Conservation (phyloP, 2,329 filamentous ascomycete genomes). For the Chalaropsis thielavioides region DNA sequence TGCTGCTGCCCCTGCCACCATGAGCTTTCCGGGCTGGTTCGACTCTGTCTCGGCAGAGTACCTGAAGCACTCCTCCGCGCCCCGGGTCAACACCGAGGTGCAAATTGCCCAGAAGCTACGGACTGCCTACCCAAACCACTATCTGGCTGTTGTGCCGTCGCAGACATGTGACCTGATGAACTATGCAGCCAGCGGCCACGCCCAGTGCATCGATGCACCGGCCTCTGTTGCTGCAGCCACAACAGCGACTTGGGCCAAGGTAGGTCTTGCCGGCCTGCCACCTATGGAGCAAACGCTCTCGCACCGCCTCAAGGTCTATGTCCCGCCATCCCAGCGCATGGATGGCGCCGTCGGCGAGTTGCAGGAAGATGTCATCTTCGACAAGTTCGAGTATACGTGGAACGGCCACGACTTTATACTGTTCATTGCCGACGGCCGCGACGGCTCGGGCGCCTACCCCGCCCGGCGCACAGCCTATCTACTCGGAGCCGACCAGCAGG, state of each 20-base stretch:
- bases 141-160: slow-evolving; percentile 28
- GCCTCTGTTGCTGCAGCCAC: neutral
- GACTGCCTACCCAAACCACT: slow-evolving; percentile 30
- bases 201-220: slow-evolving; percentile 18
- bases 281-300: slow-evolving; percentile 19
- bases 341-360: slow-evolving; percentile 27
- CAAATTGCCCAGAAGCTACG: slow-evolving; percentile 29
- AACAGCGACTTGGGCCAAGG: neutral
- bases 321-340: slow-evolving; percentile 29
- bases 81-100: slow-evolving; percentile 31
- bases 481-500: slow-evolving; percentile 24
- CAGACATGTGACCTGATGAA: slow-evolving; percentile 27
- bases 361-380: slow-evolving; percentile 25
- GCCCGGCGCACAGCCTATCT: slow-evolving; percentile 27
- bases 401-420: slow-evolving; percentile 30
- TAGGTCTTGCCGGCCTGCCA: neutral
- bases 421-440: slow-evolving; percentile 30
- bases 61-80: slow-evolving; percentile 30
- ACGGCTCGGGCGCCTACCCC: slow-evolving; percentile 26
- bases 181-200: slow-evolving; percentile 30
- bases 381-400: slow-evolving; percentile 32
- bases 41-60: slow-evolving; percentile 14
- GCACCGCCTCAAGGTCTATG: slow-evolving; percentile 28
- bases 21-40: slow-evolving; percentile 18
- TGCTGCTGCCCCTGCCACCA: neutral